Evolutionary conservation across 2,329 filamentous ascomycete species (phyloP).

Genomic region (Verruconis gallopava): DNA sequence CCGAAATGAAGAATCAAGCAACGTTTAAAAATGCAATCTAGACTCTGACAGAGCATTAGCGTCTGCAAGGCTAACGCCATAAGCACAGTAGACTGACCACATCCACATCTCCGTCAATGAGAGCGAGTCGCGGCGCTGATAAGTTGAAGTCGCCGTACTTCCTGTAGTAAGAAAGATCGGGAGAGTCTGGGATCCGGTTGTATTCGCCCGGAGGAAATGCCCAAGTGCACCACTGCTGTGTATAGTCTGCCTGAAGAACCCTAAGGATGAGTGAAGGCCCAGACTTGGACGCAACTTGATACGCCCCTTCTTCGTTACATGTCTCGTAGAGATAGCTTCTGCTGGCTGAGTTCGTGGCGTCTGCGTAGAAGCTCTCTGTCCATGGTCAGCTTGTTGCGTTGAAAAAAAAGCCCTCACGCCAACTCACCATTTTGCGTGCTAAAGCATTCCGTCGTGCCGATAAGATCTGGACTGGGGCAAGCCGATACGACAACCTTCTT

Average conservation of each 20-base stretch:
- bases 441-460: slow-evolving; percentile 34
- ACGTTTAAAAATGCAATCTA: too few relatives aligned
- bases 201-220: slow-evolving; percentile 36
- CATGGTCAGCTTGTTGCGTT: neutral
- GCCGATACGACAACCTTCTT: slow-evolving; percentile 32
- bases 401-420: neutral
- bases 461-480: too few relatives aligned
- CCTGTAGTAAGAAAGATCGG: slow-evolving; percentile 31
- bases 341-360: slow-evolving; percentile 26
- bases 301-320: slow-evolving; percentile 37
- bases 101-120: slow-evolving; percentile 40
- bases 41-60: too few relatives aligned
- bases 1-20: too few relatives aligned
- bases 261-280: slow-evolving; percentile 36
- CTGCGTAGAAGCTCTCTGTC: slow-evolving; percentile 28
- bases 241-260: slow-evolving; percentile 36
- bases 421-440: slow-evolving; percentile 26
- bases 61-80: too few relatives aligned
- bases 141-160: slow-evolving; percentile 36
- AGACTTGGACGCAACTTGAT: slow-evolving; percentile 33
- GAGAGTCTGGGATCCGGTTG: slow-evolving; percentile 32
- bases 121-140: slow-evolving; percentile 33
- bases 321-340: slow-evolving; percentile 40
- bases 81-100: too few relatives aligned
- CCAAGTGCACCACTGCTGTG: slow-evolving; percentile 44